Evolutionary conservation across 805 yeast genomes (phyloP).

Genomic region (Lachancea cidri): DNA sequence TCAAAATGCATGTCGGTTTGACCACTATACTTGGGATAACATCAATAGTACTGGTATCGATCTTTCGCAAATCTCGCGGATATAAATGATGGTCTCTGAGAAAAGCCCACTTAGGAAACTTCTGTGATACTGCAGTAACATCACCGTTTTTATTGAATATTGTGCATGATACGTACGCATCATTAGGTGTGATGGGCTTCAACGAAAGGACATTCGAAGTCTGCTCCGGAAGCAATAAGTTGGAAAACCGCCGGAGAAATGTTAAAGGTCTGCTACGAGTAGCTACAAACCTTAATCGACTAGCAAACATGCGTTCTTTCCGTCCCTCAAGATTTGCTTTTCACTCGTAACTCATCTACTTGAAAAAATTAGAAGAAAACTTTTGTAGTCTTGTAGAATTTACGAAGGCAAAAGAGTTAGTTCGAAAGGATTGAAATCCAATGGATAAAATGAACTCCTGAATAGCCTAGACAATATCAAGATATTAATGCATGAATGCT

Average conservation of each 20-base stretch:
- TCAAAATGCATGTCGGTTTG: constrained; percentile 66
- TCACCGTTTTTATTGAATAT: constrained; percentile 71
- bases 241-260: constrained; percentile 1
- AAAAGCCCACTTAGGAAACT: constrained; percentile 72
- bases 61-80: constrained; percentile 83
- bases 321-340: not conserved
- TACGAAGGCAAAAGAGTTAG: too few relatives aligned
- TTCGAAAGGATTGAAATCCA: too few relatives aligned
- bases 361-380: not conserved
- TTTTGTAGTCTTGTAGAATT: not conserved
- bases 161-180: constrained; percentile 66
- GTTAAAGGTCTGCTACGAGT: not conserved
- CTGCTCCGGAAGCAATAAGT: not conserved
- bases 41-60: constrained; percentile 67
- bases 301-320: not conserved
- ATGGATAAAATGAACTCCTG: not conserved
- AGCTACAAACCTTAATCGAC: not conserved
- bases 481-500: too few relatives aligned
- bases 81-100: constrained; percentile 67
- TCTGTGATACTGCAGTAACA: constrained; percentile 71
- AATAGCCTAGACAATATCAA: too few relatives aligned
- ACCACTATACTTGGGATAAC: constrained; percentile 88
- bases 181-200: constrained; percentile 38
- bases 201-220: constrained; percentile 18
- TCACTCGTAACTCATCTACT: not conserved